Base-by-base conservation (phyloP, 2,329 filamentous ascomycete species). In the Chrysoporthe austroafricana region DNA sequence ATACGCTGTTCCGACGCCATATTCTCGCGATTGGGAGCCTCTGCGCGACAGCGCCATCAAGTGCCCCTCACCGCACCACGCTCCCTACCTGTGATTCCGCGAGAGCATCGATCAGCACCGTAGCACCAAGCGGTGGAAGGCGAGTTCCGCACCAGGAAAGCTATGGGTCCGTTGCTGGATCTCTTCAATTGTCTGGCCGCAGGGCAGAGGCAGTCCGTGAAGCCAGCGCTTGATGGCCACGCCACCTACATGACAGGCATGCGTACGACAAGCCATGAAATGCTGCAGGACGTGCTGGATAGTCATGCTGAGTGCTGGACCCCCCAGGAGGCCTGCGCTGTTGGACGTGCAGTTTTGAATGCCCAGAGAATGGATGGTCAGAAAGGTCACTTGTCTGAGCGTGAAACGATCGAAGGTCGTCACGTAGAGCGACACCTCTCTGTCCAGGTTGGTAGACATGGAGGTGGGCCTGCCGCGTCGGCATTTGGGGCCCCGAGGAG, bases 281-380 rank as follows among this genome's bases (percentile, higher is more conserved):
- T 11, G 50, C 21, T 54, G 50, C 50, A 54, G 21, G 50, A 54
- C 50, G 50, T 54, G 50, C 50, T 54, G 50, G 26, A 26, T 26
- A 26, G n/a, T 54, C 50, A n/a, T 18, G 18, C 18, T n/a, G 50
- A 54, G 50, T n/a, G 18, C 18, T 54, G 50, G 26, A 26, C 18
- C n/a, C 14, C 50, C 50, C 21, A 26, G 50, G 50, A 26, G 50
- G 50, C 18, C 7, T 32, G 21, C n/a, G 50, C 50, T 54, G 50
- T 13, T 54, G 50, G 21, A 54, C 21, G 21, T 6, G 9, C 18
- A 5, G 21, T 6, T 54, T 21, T 26, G 26, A n/a, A 26, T n/a
- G 50, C 21, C 50, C 5, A 26, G 3, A 26, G 18, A 6, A 11
- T 54, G 18, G 9, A 11, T 54, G 18, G 50, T 32, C 50, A 11